These are phyloP conservation scores for Starmerella vaccinii DNA, from an alignment of 805 yeast genomes.

Conservation along the genomic window DNA sequence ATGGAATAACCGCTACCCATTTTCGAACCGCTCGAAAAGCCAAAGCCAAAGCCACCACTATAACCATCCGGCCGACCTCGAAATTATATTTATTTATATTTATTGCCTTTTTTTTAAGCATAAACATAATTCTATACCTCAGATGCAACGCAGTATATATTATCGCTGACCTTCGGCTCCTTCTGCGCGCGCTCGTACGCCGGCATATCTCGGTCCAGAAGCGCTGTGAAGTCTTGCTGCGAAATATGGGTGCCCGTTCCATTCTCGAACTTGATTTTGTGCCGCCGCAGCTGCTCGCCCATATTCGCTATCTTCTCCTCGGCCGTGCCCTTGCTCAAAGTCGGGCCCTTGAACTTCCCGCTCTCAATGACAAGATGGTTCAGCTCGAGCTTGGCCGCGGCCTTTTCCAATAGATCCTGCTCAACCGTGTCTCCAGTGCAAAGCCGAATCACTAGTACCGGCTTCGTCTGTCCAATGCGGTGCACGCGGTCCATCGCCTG, in stretches of 20 bases:
- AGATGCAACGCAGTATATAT: slow-evolving; percentile 18
- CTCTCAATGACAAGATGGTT: slow-evolving; percentile 65
- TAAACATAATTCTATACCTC: slow-evolving; percentile 2
- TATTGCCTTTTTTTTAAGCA: neutral
- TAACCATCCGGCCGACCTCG: too few relatives aligned
- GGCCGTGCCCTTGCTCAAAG: slow-evolving; percentile 5
- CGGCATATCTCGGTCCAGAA: slow-evolving; percentile 23
- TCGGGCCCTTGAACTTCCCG: slow-evolving; percentile 36
- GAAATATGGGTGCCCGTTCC: slow-evolving; percentile 18
- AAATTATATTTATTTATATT: too few relatives aligned
- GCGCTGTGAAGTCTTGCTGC: slow-evolving; percentile 17
- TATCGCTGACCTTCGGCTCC: slow-evolving; percentile 17
- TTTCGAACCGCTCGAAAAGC: too few relatives aligned
- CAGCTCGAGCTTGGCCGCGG: slow-evolving; percentile 67
- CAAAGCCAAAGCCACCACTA: too few relatives aligned
- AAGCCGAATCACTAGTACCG: slow-evolving; percentile 72
- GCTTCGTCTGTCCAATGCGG: slow-evolving; percentile 79
- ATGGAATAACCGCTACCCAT: too few relatives aligned
- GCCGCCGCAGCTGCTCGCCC: slow-evolving; percentile 22
- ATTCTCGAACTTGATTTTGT: slow-evolving; percentile 38
- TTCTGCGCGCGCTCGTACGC: slow-evolving; percentile 21
- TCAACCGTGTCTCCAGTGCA: slow-evolving; percentile 73
- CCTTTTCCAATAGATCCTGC: slow-evolving; percentile 65
- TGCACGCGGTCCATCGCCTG: slow-evolving; percentile 96
- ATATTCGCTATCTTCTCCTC: slow-evolving; percentile 18